phyloP scores from a whole-genome alignment of 192 early-diverging fungal genomes.

The Diversispora eburnea region DNA sequence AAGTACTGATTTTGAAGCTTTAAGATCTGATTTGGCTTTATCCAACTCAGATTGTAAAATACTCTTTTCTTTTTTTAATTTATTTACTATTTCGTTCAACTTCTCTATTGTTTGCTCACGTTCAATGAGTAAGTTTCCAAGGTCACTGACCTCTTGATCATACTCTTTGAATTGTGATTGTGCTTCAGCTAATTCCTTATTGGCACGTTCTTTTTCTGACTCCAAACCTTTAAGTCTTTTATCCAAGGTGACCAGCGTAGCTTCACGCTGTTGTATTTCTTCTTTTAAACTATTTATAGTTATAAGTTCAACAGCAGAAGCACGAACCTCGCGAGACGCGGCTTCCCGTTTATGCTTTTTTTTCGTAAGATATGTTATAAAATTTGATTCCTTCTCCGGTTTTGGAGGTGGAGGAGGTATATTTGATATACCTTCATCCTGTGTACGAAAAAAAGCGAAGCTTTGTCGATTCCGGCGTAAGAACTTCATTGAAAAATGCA shows the following conservation, averaged over 20 bases:
- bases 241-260: not conserved
- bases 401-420: not conserved
- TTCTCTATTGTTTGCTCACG: not conserved
- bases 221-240: not conserved
- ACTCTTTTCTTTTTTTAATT: constrained; percentile 7
- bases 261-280: constrained; percentile 20
- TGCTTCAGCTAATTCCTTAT: not conserved
- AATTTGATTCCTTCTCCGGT: constrained; percentile 10
- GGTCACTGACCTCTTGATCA: not conserved
- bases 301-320: not conserved
- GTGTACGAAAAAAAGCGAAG: constrained; percentile 11
- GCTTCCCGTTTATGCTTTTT: not conserved
- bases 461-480: constrained; percentile 7
- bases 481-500: constrained; percentile 1
- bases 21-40: constrained; percentile 18
- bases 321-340: not conserved
- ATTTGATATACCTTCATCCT: constrained; percentile 24
- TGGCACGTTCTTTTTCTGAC: not conserved
- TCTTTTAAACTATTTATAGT: constrained; percentile 3
- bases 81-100: constrained; percentile 2
- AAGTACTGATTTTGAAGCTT: not conserved
- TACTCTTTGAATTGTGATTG: not conserved
- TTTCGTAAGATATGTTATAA: constrained; percentile 6
- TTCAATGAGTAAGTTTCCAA: not conserved
- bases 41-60: constrained; percentile 17